phyloP scores from a whole-genome alignment of 2,329 filamentous ascomycete genomes.

The Ceratocystis lukuohia region DNA sequence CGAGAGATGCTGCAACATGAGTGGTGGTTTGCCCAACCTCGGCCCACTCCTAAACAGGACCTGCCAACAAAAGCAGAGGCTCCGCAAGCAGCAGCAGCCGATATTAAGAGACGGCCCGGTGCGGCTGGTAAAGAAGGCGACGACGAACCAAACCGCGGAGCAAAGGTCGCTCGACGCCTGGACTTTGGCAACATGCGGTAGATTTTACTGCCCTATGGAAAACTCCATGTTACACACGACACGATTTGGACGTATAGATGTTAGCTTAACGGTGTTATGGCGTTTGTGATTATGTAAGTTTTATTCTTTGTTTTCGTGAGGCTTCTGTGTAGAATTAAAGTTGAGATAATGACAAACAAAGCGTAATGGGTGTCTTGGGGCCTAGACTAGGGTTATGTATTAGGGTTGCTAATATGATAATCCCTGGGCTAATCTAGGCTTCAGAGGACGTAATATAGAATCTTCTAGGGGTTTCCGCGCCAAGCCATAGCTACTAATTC shows the following conservation, averaged over 20 bases:
- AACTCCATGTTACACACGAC: neutral
- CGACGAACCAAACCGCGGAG: constrained; percentile 52
- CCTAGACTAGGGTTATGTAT: too few species aligned
- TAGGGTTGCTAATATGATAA: too few species aligned
- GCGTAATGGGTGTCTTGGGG: too few species aligned
- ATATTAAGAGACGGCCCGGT: constrained; percentile 57
- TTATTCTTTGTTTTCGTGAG: neutral
- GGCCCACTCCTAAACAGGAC: constrained; percentile 68
- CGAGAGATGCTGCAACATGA: constrained; percentile 63
- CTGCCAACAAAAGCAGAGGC: constrained; percentile 65
- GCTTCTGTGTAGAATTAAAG: neutral
- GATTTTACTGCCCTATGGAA: neutral
- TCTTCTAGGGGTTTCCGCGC: neutral
- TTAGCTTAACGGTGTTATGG: neutral
- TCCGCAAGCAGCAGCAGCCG: constrained; percentile 55
- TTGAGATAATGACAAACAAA: too few species aligned
- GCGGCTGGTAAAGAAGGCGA: constrained; percentile 36
- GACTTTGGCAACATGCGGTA: constrained; percentile 46
- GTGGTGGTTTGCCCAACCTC: constrained; percentile 77
- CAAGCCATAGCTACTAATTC: neutral
- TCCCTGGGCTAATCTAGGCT: too few species aligned
- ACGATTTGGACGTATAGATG: neutral
- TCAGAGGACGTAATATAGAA: neutral
- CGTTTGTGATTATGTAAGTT: neutral
- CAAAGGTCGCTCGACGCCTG: constrained; percentile 70